phyloP scores from a whole-genome alignment of 352 stramenopile species.

The Pythium rishiriense region DNA sequence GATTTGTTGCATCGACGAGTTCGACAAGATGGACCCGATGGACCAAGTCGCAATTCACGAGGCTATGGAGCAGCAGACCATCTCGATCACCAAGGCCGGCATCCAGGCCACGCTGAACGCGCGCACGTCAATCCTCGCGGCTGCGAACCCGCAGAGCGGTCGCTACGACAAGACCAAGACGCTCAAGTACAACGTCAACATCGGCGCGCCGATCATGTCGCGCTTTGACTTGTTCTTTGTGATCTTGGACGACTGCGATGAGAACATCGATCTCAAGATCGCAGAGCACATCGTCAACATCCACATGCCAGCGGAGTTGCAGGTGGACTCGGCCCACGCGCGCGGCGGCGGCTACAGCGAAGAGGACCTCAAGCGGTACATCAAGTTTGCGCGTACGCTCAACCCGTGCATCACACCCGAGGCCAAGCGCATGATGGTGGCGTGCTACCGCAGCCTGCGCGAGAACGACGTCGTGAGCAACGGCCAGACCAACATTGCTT shows the following conservation, averaged over 20 bases:
- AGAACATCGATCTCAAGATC: slow-evolving; percentile 93
- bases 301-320: slow-evolving; percentile 82
- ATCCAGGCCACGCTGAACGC: slow-evolving; percentile 99
- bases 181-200: slow-evolving; percentile 89
- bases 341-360: slow-evolving; percentile 52
- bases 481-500: slow-evolving; percentile 94
- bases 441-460: slow-evolving; percentile 97
- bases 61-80: slow-evolving; percentile 99
- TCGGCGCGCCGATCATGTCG: slow-evolving; percentile 96
- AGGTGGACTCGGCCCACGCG: slow-evolving; percentile 21
- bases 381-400: slow-evolving; percentile 86
- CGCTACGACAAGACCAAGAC: slow-evolving; percentile 92
- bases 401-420: slow-evolving; percentile 71
- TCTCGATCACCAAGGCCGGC: slow-evolving; percentile 98
- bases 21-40: slow-evolving; percentile 97
- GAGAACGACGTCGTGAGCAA: slow-evolving; percentile 94
- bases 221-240: slow-evolving; percentile 99
- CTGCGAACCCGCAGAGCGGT: slow-evolving; percentile 98
- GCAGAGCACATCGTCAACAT: slow-evolving; percentile 98
- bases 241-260: slow-evolving; percentile 97
- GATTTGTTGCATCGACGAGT: slow-evolving; percentile 99
- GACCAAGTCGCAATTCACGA: slow-evolving; percentile 99
- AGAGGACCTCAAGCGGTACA: slow-evolving; percentile 95
- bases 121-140: slow-evolving; percentile 98
- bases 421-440: slow-evolving; percentile 92